Conservation (phyloP, 345 rosid species). For the Euphorbia pulcherrima region DNA sequence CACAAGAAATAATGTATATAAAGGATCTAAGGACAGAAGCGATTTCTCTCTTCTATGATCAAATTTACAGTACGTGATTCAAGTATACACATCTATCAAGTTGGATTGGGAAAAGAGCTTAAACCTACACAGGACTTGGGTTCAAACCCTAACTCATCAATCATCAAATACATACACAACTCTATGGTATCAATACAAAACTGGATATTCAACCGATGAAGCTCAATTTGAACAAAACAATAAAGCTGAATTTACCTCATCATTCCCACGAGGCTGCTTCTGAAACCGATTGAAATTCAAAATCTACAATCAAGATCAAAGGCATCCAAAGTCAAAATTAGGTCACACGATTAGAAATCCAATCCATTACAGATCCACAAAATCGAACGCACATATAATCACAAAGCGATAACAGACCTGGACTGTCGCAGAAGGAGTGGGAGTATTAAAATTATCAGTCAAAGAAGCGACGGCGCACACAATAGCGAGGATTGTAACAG, state of each 20-base stretch:
- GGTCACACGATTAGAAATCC: slow-evolving; percentile 8
- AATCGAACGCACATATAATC: neutral
- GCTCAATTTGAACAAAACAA: neutral
- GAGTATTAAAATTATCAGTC: slow-evolving; percentile 76
- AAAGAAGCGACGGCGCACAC: slow-evolving; percentile 80
- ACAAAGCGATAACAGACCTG: slow-evolving; percentile 41
- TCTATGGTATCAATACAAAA: too few relatives aligned
- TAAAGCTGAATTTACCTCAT: slow-evolving; percentile 52
- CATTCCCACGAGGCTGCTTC: slow-evolving; percentile 83
- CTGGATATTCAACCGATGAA: neutral
- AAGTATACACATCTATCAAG: neutral
- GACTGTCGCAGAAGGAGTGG: slow-evolving; percentile 75
- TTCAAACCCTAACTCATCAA: too few relatives aligned
- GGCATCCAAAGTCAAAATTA: neutral
- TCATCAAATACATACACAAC: too few relatives aligned
- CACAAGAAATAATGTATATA: neutral
- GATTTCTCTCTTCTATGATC: neutral
- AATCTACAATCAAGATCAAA: slow-evolving; percentile 44
- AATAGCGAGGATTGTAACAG: slow-evolving; percentile 71
- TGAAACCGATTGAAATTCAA: slow-evolving; percentile 81
- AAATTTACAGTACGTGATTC: neutral
- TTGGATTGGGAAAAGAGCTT: too few relatives aligned
- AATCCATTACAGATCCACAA: slow-evolving; percentile 9
- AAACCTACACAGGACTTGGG: too few relatives aligned
- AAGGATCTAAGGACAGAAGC: neutral